phyloP scores from a whole-genome alignment of 148 eudicot species.

The Gaultheria prostrata region DNA sequence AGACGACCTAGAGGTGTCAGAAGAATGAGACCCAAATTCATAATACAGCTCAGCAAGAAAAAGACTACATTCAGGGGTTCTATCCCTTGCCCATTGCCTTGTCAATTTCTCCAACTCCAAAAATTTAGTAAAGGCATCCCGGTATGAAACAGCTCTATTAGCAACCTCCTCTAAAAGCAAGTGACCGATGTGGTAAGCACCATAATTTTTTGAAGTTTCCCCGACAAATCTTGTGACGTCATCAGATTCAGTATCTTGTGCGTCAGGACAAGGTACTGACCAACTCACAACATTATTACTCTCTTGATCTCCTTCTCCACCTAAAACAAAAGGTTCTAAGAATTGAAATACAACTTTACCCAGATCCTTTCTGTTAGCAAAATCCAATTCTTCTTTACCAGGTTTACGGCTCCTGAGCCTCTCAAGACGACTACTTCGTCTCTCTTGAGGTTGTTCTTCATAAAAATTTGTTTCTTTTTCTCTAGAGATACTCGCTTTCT shows the following conservation, averaged over 20 bases:
- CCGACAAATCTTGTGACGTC: conserved; percentile 56
- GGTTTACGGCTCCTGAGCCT: conserved; percentile 85
- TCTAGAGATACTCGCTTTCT: conserved; percentile 28
- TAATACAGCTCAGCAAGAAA: conserved; percentile 88
- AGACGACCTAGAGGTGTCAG: conserved; percentile 41
- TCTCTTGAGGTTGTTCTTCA: conserved; percentile 83
- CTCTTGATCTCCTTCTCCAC: conserved; percentile 37
- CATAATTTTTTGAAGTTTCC: conserved; percentile 55
- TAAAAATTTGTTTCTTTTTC: conserved; percentile 42
- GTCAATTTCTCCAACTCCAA: conserved; percentile 86
- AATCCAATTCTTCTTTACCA: conserved; percentile 79
- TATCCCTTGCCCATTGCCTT: conserved; percentile 64
- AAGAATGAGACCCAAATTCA: conserved; percentile 66
- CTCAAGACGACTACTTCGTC: conserved; percentile 84
- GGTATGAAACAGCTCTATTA: conserved; percentile 42
- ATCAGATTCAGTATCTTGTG: conserved; percentile 35
- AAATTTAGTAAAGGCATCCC: conserved; percentile 52
- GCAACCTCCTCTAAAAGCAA: conserved; percentile 82
- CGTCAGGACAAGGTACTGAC: conserved; percentile 28
- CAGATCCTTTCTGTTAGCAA: conserved; percentile 58
- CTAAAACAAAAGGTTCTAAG: conserved; percentile 60
- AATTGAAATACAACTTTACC: conserved; percentile 60
- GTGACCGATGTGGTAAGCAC: conserved; percentile 80
- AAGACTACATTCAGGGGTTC: conserved; percentile 79
- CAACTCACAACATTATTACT: conserved; percentile 33